Evolutionary conservation across 2,329 filamentous ascomycete species (phyloP).

Genomic region (Rosellinia necatrix): DNA sequence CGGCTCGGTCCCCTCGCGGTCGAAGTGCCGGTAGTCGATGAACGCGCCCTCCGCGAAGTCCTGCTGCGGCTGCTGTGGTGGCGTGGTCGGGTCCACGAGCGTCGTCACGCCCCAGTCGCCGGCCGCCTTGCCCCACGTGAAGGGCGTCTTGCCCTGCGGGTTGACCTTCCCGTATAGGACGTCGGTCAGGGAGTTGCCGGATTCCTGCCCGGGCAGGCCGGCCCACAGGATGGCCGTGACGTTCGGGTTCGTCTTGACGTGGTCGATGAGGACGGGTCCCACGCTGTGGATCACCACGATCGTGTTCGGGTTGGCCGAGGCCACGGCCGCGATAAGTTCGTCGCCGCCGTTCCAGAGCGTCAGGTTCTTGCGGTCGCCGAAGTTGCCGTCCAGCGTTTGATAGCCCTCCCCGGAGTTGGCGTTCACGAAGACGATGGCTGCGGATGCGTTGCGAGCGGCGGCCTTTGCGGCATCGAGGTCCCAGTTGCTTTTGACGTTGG

Average conservation of each 20-base stretch:
- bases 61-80: conserved; percentile 68
- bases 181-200: conserved; percentile 76
- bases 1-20: conserved; percentile 65
- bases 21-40: conserved; percentile 81
- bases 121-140: conserved; percentile 68
- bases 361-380: conserved; percentile 88
- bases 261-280: conserved; percentile 77
- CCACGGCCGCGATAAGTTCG: conserved; percentile 76
- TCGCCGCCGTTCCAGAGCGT: conserved; percentile 87
- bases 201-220: conserved; percentile 79
- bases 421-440: conserved; percentile 76
- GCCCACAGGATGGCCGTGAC: conserved; percentile 83
- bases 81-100: conserved; percentile 66
- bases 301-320: conserved; percentile 78
- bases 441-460: conserved; percentile 31
- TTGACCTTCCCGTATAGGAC: conserved; percentile 80
- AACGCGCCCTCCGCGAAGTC: conserved; percentile 78
- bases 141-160: conserved; percentile 64
- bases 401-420: conserved; percentile 87
- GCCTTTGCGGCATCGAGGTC: conserved; percentile 32
- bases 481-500: conserved; percentile 57
- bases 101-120: conserved; percentile 70
- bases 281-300: conserved; percentile 88
- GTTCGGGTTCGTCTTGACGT: conserved; percentile 72
- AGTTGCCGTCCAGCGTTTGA: conserved; percentile 79